A percentile compares a stretch with the other conserved stretches of the same genome.
Conservation (phyloP, 352 stramenopile species). For the Globisporangium middletonii region DNA sequence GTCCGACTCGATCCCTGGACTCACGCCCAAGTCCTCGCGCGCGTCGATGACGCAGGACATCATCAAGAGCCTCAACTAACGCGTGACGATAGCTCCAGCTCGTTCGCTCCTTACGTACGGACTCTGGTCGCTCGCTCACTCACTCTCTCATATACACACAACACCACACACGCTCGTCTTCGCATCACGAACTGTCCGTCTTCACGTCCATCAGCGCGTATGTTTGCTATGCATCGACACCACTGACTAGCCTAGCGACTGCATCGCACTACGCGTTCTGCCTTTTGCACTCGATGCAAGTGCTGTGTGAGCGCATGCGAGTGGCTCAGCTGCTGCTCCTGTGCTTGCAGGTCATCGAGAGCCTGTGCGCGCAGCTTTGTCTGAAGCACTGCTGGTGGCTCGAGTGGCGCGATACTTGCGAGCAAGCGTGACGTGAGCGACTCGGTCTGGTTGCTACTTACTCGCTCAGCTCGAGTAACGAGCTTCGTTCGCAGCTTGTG, state of each 20-base stretch:
- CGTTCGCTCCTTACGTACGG: neutral
- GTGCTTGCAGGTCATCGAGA: slow-evolving; percentile 15
- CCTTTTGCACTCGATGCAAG: slow-evolving; percentile 16
- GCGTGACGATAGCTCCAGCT: neutral
- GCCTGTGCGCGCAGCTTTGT: slow-evolving; percentile 21
- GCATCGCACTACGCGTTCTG: slow-evolving; percentile 12
- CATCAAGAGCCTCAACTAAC: slow-evolving; percentile 8
- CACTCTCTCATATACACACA: neutral
- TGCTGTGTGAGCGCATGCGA: slow-evolving; percentile 19
- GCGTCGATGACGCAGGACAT: slow-evolving; percentile 21
- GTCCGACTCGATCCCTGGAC: slow-evolving; percentile 10
- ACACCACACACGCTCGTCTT: too few species aligned
- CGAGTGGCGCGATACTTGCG: neutral
- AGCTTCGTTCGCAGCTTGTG: neutral
- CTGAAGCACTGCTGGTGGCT: slow-evolving; percentile 6
- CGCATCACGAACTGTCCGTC: too few species aligned
- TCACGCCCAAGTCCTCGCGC: slow-evolving; percentile 15
- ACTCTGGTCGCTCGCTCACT: neutral
- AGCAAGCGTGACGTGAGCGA: neutral
- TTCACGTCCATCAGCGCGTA: too few species aligned
- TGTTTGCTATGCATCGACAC: too few species aligned
- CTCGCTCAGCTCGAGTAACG: too few species aligned
- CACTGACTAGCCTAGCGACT: slow-evolving; percentile 14
- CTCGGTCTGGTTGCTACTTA: slow-evolving; percentile 6
- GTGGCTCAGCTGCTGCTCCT: slow-evolving; percentile 8